Evolutionary conservation across 1,139 yeast species (phyloP).

Genomic region (Scheffersomyces insectosa): DNA sequence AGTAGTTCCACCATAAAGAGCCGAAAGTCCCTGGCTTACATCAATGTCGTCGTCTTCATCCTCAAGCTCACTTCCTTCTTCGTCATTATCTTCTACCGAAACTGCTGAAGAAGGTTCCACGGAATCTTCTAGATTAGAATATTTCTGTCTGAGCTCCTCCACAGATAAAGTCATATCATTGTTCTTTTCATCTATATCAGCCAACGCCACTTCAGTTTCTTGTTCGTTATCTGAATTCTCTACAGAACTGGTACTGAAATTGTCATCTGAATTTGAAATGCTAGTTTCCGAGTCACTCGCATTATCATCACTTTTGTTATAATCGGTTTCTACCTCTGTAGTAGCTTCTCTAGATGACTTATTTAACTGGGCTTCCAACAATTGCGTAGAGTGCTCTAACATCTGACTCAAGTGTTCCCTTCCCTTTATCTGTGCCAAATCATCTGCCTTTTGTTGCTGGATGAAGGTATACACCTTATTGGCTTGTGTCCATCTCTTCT

Average conservation of each 20-base stretch:
- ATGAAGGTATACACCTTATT: slow-evolving; percentile 70
- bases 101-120: slow-evolving; percentile 12
- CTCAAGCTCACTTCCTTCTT: slow-evolving; percentile 5
- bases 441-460: slow-evolving; percentile 60
- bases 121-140: slow-evolving; percentile 48
- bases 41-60: slow-evolving; percentile 23
- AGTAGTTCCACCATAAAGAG: slow-evolving; percentile 26
- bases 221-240: slow-evolving; percentile 3
- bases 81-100: neutral
- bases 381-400: slow-evolving; percentile 86
- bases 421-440: slow-evolving; percentile 72
- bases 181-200: slow-evolving; percentile 17
- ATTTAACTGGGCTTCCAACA: slow-evolving; percentile 80
- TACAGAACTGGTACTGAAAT: slow-evolving; percentile 5
- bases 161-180: slow-evolving; percentile 61
- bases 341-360: slow-evolving; percentile 29
- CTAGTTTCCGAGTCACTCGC: slow-evolving; percentile 13
- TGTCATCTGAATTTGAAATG: slow-evolving; percentile 17
- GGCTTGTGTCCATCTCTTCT: slow-evolving; percentile 89
- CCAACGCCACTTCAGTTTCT: slow-evolving; percentile 3
- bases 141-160: slow-evolving; percentile 66
- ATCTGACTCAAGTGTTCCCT: slow-evolving; percentile 86
- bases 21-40: slow-evolving; percentile 29
- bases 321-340: slow-evolving; percentile 13
- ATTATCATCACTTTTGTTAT: too few relatives aligned